These are phyloP conservation scores for Solanum okadae DNA, from an alignment of 257 asterid species.

Conservation along the genomic window DNA sequence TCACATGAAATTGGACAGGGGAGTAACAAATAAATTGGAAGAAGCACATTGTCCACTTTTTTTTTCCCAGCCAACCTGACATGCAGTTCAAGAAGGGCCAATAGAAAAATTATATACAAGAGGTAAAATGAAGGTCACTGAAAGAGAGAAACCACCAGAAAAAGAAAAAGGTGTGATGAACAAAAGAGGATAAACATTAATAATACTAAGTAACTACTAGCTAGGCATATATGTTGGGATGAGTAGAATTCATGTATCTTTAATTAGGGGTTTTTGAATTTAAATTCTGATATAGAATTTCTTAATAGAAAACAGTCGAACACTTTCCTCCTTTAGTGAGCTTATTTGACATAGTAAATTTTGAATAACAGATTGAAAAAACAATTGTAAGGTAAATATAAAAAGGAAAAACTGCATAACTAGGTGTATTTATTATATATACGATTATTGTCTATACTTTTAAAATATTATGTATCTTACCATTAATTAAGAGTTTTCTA, in stretches of 20 bases:
- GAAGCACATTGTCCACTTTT: neutral
- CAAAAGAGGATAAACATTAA: neutral
- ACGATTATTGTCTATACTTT: too few relatives aligned
- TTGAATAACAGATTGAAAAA: neutral
- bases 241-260: neutral
- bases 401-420: too few relatives aligned
- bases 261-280: neutral
- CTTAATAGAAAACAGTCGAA: neutral
- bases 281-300: neutral
- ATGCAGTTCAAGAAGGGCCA: neutral
- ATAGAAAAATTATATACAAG: neutral
- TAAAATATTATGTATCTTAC: too few relatives aligned
- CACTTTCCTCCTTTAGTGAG: neutral
- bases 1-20: too few relatives aligned
- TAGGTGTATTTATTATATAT: too few relatives aligned
- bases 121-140: neutral
- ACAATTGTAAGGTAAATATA: too few relatives aligned
- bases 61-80: neutral
- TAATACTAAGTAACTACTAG: neutral
- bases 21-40: too few relatives aligned
- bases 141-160: neutral
- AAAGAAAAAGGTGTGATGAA: neutral
- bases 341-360: neutral
- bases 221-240: neutral
- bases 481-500: too few relatives aligned